Evolutionary conservation across 768 basidiomycete species (phyloP).

Genomic region (Neoboletus magnificus): DNA sequence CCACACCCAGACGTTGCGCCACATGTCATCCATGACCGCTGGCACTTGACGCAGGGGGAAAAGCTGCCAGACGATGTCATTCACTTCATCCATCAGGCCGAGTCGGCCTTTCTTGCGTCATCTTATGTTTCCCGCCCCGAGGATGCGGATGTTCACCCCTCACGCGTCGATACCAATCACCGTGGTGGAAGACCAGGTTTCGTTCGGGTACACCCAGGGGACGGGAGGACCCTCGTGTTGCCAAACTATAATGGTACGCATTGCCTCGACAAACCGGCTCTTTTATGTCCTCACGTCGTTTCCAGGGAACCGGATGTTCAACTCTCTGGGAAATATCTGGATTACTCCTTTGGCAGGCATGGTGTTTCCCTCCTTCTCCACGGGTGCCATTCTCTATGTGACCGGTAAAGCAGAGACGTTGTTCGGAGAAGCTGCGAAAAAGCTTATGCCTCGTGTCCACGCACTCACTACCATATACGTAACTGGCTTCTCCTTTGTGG

Average conservation of each 20-base stretch:
- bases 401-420: conserved; percentile 54
- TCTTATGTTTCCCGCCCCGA: conserved; percentile 41
- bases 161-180: conserved; percentile 62
- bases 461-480: conserved; percentile 46
- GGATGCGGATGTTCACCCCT: conserved; percentile 44
- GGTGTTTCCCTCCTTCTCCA: conserved; percentile 52
- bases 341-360: conserved; percentile 54
- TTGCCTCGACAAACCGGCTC: background rate
- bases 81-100: conserved; percentile 44
- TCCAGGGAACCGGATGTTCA: conserved; percentile 60
- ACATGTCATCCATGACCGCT: conserved; percentile 31
- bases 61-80: conserved; percentile 50
- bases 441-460: conserved; percentile 48
- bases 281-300: background rate
- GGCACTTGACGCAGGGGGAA: conserved; percentile 33
- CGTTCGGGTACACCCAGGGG: conserved; percentile 52
- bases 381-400: conserved; percentile 56
- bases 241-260: conserved; percentile 57
- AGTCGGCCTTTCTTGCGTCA: conserved; percentile 57
- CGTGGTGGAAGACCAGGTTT: conserved; percentile 64
- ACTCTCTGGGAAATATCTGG: conserved; percentile 60
- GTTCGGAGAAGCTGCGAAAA: conserved; percentile 44
- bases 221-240: conserved; percentile 52
- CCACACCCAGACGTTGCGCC: conserved; percentile 39
- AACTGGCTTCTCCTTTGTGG: conserved; percentile 52